A percentile compares a stretch with the other conserved stretches of the same genome.
These are phyloP conservation scores for Podila epicladia DNA, from an alignment of 192 early-diverging fungal species.

Conservation along the genomic window DNA sequence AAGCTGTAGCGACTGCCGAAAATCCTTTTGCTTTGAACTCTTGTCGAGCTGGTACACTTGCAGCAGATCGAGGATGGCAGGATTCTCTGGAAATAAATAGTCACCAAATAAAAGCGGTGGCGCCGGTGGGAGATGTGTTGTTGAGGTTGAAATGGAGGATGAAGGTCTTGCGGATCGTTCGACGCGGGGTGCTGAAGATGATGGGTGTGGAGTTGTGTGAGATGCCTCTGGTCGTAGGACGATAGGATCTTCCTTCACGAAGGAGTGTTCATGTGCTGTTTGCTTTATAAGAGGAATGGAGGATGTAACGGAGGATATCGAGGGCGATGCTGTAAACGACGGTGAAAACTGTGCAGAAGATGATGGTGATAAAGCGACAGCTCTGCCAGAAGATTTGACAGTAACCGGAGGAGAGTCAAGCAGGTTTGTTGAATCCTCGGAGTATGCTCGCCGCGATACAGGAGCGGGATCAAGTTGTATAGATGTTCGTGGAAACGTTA, in stretches of 20 bases:
- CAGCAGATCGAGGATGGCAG: slow-evolving; percentile 25
- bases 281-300: not conserved
- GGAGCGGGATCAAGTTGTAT: slow-evolving; percentile 8
- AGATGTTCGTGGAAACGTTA: not conserved
- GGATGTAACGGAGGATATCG: slow-evolving; percentile 14
- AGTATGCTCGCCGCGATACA: slow-evolving; percentile 23
- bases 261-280: too few species aligned
- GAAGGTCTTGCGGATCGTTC: not conserved
- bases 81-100: slow-evolving; percentile 43
- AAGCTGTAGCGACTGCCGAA: slow-evolving; percentile 43
- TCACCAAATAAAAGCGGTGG: slow-evolving; percentile 39
- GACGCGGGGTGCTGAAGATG: not conserved
- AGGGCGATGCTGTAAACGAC: slow-evolving; percentile 16
- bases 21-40: slow-evolving; percentile 50
- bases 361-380: slow-evolving; percentile 9
- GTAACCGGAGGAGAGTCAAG: slow-evolving; percentile 4
- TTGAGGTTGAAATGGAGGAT: slow-evolving; percentile 1
- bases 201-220: not conserved
- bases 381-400: not conserved
- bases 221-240: not conserved
- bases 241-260: not conserved
- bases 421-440: slow-evolving; percentile 19
- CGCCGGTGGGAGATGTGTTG: not conserved
- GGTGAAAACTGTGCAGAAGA: slow-evolving; percentile 28
- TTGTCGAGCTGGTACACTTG: slow-evolving; percentile 51